These are phyloP conservation scores for Candida sojae DNA, from an alignment of 1,139 yeast genomes.

Conservation along the genomic window DNA sequence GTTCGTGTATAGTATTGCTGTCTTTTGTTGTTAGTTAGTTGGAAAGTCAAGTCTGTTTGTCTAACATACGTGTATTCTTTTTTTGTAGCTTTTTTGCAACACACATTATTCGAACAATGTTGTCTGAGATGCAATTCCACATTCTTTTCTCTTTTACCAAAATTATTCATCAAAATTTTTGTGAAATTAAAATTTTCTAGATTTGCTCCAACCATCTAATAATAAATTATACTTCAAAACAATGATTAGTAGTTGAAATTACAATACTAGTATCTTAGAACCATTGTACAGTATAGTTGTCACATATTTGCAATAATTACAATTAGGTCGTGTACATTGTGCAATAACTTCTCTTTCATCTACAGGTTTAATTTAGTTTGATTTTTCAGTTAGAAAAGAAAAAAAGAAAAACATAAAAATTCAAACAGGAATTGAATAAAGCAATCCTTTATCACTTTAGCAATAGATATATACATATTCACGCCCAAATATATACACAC, in stretches of 20 bases:
- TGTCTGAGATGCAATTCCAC: too few species aligned
- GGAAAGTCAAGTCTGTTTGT: background rate
- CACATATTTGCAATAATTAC: too few species aligned
- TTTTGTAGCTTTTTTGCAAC: slow-evolving; percentile 1
- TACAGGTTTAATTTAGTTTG: background rate
- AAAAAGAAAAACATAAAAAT: background rate
- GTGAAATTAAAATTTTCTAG: too few species aligned
- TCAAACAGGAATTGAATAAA: slow-evolving; percentile 1
- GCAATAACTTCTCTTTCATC: background rate
- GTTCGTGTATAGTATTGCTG: background rate
- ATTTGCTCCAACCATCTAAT: too few species aligned
- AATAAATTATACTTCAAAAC: too few species aligned
- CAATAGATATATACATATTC: background rate
- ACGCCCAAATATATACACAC: background rate
- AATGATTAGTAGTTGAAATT: too few species aligned
- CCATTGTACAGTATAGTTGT: too few species aligned
- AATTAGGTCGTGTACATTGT: background rate
- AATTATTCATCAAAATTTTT: background rate
- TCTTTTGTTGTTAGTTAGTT: background rate
- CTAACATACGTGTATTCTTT: background rate
- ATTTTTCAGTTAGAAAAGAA: slow-evolving; percentile 3
- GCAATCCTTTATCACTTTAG: background rate
- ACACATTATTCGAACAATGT: background rate
- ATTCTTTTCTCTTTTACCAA: background rate
- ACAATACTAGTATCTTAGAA: too few species aligned